A percentile compares a stretch with the other conserved stretches of the same genome.
These are phyloP conservation scores for Sergeia podlipaevii DNA, from an alignment of 208 protist species.

Conservation along the genomic window DNA sequence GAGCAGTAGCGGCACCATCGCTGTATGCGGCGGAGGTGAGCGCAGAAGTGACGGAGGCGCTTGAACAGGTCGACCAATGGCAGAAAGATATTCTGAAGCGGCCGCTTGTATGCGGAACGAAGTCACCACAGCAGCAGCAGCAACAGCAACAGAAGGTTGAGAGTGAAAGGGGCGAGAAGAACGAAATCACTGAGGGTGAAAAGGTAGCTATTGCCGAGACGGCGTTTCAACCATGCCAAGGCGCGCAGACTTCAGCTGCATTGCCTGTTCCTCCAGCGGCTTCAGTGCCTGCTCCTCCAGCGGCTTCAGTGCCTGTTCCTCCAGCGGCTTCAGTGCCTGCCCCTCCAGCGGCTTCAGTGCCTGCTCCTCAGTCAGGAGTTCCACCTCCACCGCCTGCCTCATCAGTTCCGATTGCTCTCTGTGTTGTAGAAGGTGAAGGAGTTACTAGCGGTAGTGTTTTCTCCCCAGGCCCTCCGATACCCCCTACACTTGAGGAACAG, in stretches of 20 bases:
- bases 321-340: slow-evolving; percentile 2
- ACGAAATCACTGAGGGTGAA: too few species aligned
- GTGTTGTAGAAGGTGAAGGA: background rate
- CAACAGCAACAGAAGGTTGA: too few species aligned
- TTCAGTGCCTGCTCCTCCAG: slow-evolving; percentile 8
- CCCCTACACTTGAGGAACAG: slow-evolving; percentile 8
- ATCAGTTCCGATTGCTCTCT: background rate
- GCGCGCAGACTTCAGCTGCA: too few species aligned
- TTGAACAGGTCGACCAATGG: background rate
- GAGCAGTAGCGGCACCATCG: background rate
- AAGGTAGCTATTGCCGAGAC: too few species aligned
- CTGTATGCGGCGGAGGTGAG: background rate
- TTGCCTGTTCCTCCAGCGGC: background rate
- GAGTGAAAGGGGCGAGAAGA: too few species aligned
- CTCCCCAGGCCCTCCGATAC: slow-evolving; percentile 3
- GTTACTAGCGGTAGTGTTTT: too few species aligned
- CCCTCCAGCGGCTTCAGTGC: slow-evolving; percentile 11
- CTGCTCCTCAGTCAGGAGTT: slow-evolving; percentile 3
- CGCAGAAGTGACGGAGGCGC: background rate
- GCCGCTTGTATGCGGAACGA: too few species aligned
- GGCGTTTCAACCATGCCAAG: too few species aligned
- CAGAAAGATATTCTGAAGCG: too few species aligned
- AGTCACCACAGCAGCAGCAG: too few species aligned
- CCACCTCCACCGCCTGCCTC: background rate
- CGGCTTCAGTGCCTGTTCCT: slow-evolving; percentile 2